These are phyloP conservation scores for Hirschfeldia incana DNA, from an alignment of 345 rosid genomes.

Conservation along the genomic window DNA sequence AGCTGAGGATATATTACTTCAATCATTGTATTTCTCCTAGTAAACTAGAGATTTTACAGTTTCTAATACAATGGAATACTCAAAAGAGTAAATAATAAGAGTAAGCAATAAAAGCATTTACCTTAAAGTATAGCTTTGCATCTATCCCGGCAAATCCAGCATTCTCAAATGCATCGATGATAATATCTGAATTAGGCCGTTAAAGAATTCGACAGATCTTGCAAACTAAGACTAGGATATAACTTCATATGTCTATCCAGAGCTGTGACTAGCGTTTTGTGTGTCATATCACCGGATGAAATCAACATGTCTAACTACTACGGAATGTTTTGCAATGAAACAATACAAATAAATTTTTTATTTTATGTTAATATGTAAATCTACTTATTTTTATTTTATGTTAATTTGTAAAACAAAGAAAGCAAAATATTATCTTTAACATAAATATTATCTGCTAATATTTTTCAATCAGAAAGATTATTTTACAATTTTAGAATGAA, in stretches of 20 bases:
- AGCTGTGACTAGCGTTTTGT: too few species aligned
- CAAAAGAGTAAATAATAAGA: not conserved
- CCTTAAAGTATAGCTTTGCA: slow-evolving; percentile 67
- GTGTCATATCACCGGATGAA: too few species aligned
- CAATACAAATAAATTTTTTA: not conserved
- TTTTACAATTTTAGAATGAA: not conserved
- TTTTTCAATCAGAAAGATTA: not conserved
- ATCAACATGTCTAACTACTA: too few species aligned
- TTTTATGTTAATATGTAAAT: not conserved
- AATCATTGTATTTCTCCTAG: not conserved
- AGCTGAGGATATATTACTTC: not conserved
- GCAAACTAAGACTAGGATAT: not conserved
- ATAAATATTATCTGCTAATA: not conserved
- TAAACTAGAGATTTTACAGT: not conserved
- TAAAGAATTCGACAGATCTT: not conserved
- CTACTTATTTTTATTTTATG: not conserved
- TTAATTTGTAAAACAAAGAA: not conserved
- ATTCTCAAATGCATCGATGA: slow-evolving; percentile 67
- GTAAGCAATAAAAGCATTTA: slow-evolving; percentile 21
- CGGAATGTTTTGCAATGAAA: not conserved
- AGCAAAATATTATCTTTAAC: not conserved
- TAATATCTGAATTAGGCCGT: slow-evolving; percentile 54
- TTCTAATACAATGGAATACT: not conserved
- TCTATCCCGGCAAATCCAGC: slow-evolving; percentile 86
- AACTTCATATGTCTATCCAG: not conserved